These are phyloP conservation scores for Ambrosia hybrid DNA, from an alignment of 140 eudicot genomes.

Conservation along the genomic window DNA sequence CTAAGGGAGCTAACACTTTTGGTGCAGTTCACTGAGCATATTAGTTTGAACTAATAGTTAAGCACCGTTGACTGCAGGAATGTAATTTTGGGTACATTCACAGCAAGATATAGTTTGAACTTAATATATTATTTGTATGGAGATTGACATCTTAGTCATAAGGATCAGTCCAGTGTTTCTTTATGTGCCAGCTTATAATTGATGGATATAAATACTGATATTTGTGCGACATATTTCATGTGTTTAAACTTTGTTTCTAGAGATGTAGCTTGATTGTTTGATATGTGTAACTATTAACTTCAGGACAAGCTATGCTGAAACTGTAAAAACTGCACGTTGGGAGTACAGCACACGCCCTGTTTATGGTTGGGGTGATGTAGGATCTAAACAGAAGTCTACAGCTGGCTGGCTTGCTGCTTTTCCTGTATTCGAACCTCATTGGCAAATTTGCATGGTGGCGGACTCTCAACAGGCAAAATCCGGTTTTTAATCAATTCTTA, in stretches of 20 bases:
- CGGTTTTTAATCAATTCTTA: neutral
- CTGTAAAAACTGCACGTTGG: conserved; percentile 94
- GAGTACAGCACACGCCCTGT: conserved; percentile 93
- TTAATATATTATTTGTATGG: neutral
- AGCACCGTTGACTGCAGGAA: neutral
- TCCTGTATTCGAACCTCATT: conserved; percentile 97
- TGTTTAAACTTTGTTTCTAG: conserved; percentile 3
- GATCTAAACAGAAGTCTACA: conserved; percentile 83
- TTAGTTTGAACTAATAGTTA: neutral
- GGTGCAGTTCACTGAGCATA: neutral
- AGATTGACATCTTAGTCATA: conserved; percentile 7
- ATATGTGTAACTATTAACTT: conserved; percentile 25
- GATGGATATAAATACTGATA: conserved; percentile 3
- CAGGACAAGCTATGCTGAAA: conserved; percentile 74
- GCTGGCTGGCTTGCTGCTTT: conserved; percentile 99
- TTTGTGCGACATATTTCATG: conserved; percentile 5
- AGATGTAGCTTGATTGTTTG: conserved; percentile 22
- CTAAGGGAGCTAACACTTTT: neutral
- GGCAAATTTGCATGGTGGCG: conserved; percentile 98
- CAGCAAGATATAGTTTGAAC: too few relatives aligned
- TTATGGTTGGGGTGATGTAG: conserved; percentile 94
- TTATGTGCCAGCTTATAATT: neutral
- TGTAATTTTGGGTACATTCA: too few relatives aligned
- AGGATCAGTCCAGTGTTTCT: conserved; percentile 3
- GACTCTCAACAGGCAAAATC: conserved; percentile 83